phyloP scores from a whole-genome alignment of 345 rosid species.

The Atalantia buxifolia region DNA sequence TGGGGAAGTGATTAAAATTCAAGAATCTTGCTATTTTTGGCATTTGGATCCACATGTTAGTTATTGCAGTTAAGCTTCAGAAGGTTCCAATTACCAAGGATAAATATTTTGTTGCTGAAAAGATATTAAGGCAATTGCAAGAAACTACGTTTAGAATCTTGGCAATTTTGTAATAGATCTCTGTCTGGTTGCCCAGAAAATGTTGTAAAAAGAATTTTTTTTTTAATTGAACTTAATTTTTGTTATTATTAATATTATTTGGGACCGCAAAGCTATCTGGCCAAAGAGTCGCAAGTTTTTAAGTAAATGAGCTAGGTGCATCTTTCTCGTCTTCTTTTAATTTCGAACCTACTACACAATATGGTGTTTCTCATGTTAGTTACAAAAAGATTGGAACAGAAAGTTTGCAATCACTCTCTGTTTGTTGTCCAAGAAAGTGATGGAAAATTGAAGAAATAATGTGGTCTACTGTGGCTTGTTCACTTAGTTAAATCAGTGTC shows the following conservation, averaged over 20 bases:
- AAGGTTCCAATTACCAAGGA: not conserved
- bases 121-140: not conserved
- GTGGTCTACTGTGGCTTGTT: not conserved
- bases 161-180: not conserved
- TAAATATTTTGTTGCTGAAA: slow-evolving; percentile 2
- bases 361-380: not conserved
- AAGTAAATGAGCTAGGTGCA: not conserved
- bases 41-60: not conserved
- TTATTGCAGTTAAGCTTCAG: not conserved
- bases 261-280: not conserved
- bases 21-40: not conserved
- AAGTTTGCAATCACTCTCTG: not conserved
- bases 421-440: not conserved
- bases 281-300: not conserved
- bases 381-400: not conserved
- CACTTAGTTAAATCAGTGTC: not conserved
- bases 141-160: not conserved
- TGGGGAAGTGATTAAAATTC: not conserved
- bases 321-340: not conserved
- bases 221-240: not conserved
- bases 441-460: not conserved
- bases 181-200: not conserved
- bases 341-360: not conserved
- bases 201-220: not conserved
- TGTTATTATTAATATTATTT: not conserved